Percentiles rank a stretch among this genome's conserved stretches.
These are phyloP conservation scores for Aspergillus phoenicis DNA, from an alignment of 2,329 filamentous ascomycete species.

Conservation along the genomic window DNA sequence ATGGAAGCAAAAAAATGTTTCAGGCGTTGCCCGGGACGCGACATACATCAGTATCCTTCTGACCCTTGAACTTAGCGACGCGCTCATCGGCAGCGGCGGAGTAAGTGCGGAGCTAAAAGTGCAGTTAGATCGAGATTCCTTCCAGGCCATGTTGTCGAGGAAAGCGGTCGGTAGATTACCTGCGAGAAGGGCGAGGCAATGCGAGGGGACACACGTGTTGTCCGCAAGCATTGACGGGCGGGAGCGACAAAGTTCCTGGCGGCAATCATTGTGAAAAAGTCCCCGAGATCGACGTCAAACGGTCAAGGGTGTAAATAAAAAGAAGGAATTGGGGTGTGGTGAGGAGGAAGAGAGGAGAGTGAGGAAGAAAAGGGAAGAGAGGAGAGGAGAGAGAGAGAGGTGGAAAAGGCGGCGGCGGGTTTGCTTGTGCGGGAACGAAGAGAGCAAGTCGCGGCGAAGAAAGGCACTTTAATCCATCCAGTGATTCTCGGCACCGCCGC, in stretches of 20 bases:
- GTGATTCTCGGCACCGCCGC: conserved; percentile 23
- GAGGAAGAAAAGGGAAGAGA: conserved; percentile 25
- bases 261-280: conserved; percentile 71
- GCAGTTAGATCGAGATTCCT: conserved; percentile 25
- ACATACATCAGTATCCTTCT: conserved; percentile 84
- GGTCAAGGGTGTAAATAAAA: conserved; percentile 17
- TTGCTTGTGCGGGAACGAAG: conserved; percentile 23
- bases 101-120: conserved; percentile 63
- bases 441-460: background rate
- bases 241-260: conserved; percentile 75
- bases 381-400: conserved; percentile 23
- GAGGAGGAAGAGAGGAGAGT: conserved; percentile 23
- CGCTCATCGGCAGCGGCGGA: conserved; percentile 58
- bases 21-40: conserved; percentile 22
- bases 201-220: conserved; percentile 54
- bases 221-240: conserved; percentile 77
- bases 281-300: conserved; percentile 24
- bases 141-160: conserved; percentile 15
- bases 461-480: background rate
- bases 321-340: conserved; percentile 19
- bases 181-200: conserved; percentile 56
- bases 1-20: conserved; percentile 25
- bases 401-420: conserved; percentile 22
- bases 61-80: conserved; percentile 91
- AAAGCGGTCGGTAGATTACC: conserved; percentile 50